phyloP scores from a whole-genome alignment of 139 green algal genomes.

The Chlorella sp. region DNA sequence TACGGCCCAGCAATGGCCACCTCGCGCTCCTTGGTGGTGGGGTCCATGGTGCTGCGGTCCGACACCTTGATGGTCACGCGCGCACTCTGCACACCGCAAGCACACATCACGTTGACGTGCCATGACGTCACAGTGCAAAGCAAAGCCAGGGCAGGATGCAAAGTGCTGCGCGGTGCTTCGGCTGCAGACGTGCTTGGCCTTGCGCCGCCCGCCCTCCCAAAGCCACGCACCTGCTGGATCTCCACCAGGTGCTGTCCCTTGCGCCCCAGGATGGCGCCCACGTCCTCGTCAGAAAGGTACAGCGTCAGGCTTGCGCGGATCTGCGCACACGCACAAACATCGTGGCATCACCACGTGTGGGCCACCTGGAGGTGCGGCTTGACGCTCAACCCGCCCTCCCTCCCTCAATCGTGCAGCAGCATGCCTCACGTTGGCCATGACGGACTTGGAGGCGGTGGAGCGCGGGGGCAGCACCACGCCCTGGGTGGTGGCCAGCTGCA shows the following conservation, averaged over 20 bases:
- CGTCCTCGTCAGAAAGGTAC: conserved; percentile 47
- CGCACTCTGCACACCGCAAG: conserved; percentile 34
- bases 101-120: too few species aligned
- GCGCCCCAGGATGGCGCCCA: conserved; percentile 51
- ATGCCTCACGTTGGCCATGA: too few species aligned
- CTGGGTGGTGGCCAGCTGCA: conserved; percentile 56
- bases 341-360: too few species aligned
- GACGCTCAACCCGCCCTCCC: too few species aligned
- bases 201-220: too few species aligned
- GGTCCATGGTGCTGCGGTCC: conserved; percentile 54
- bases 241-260: conserved; percentile 35
- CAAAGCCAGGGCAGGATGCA: too few species aligned
- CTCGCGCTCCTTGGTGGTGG: conserved; percentile 46
- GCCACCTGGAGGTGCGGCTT: too few species aligned
- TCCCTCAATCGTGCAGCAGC: too few species aligned
- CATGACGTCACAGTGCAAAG: too few species aligned
- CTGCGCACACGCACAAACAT: too few species aligned
- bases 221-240: conserved; percentile 31
- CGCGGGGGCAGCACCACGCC: conserved; percentile 37
- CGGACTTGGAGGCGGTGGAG: conserved; percentile 23
- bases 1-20: conserved; percentile 45
- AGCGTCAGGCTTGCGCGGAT: conserved; percentile 18
- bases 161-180: too few species aligned
- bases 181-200: too few species aligned
- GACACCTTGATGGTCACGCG: conserved; percentile 55